Evolutionary conservation across 108 stramenopile species (phyloP).

Genomic region (Skeletonema menzelii): DNA sequence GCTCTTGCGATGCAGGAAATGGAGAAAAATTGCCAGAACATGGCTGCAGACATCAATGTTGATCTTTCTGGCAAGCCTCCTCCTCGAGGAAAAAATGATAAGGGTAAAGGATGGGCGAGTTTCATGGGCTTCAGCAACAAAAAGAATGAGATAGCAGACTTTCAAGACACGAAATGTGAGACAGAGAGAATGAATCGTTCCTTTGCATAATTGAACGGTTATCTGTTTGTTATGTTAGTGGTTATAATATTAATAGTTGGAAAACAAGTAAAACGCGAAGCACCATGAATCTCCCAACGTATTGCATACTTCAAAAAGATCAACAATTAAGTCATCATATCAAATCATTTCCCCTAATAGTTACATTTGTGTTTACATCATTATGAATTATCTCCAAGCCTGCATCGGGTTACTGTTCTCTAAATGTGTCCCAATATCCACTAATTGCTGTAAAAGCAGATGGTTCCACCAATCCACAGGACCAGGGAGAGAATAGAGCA

Average conservation of each 20-base stretch:
- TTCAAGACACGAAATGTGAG: not conserved
- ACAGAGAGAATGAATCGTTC: conserved; percentile 2
- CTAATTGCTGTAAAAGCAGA: conserved; percentile 45
- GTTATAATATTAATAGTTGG: too few species aligned
- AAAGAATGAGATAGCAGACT: not conserved
- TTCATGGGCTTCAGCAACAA: conserved; percentile 31
- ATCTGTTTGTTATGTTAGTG: not conserved
- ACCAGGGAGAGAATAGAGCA: conserved; percentile 57
- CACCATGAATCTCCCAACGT: too few species aligned
- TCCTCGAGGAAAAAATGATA: not conserved
- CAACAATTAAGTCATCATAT: too few species aligned
- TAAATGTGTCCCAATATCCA: conserved; percentile 26
- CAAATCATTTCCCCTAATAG: not conserved
- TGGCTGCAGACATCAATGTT: conserved; percentile 37
- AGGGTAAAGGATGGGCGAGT: conserved; percentile 27
- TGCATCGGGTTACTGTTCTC: conserved; percentile 20
- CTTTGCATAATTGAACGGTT: not conserved
- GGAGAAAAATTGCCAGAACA: conserved; percentile 30
- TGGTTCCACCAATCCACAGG: conserved; percentile 69
- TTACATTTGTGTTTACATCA: not conserved
- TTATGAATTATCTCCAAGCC: conserved; percentile 25
- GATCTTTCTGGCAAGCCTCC: conserved; percentile 43
- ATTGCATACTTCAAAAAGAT: too few species aligned
- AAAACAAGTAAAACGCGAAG: too few species aligned
- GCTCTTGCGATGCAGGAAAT: conserved; percentile 40